Percentiles rank a stretch among this genome's conserved stretches.
These are phyloP conservation scores for Phytophthora kernoviae DNA, from an alignment of 352 stramenopile species.

Conservation along the genomic window DNA sequence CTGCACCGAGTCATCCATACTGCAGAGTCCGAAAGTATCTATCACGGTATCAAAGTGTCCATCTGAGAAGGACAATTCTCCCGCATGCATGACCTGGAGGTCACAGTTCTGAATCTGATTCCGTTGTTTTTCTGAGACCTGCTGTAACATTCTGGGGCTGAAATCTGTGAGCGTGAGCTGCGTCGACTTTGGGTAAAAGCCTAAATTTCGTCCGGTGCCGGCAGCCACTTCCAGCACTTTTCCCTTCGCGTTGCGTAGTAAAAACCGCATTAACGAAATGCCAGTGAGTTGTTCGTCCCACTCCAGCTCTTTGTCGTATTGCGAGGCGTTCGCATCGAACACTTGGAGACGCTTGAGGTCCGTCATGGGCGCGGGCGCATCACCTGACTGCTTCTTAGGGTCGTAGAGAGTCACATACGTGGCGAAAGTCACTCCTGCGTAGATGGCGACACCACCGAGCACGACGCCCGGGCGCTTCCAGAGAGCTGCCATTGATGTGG, in stretches of 20 bases:
- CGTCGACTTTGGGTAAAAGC: constrained; percentile 75
- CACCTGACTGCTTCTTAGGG: constrained; percentile 35
- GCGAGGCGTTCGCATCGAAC: constrained; percentile 71
- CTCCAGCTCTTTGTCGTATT: constrained; percentile 83
- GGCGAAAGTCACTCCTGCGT: constrained; percentile 53
- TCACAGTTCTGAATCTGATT: constrained; percentile 34
- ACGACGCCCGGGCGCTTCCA: constrained; percentile 59
- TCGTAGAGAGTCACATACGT: constrained; percentile 83
- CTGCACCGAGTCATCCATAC: constrained; percentile 92
- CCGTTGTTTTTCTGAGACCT: constrained; percentile 40
- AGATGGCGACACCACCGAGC: constrained; percentile 60
- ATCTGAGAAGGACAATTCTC: constrained; percentile 65
- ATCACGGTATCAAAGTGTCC: constrained; percentile 94
- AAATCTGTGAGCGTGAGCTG: constrained; percentile 75
- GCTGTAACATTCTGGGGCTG: constrained; percentile 74
- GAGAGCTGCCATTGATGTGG: constrained; percentile 38
- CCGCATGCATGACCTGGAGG: constrained; percentile 63
- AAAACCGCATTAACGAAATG: constrained; percentile 77
- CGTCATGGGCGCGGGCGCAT: constrained; percentile 43
- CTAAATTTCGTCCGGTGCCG: constrained; percentile 95
- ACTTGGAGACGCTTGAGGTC: constrained; percentile 60
- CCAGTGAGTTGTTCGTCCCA: constrained; percentile 82
- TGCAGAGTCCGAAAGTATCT: constrained; percentile 97
- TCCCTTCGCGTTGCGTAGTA: constrained; percentile 78
- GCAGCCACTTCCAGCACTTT: constrained; percentile 93